Conservation (phyloP, 495 filamentous ascomycete genomes). For the Umbilicaria muhlenbergii region DNA sequence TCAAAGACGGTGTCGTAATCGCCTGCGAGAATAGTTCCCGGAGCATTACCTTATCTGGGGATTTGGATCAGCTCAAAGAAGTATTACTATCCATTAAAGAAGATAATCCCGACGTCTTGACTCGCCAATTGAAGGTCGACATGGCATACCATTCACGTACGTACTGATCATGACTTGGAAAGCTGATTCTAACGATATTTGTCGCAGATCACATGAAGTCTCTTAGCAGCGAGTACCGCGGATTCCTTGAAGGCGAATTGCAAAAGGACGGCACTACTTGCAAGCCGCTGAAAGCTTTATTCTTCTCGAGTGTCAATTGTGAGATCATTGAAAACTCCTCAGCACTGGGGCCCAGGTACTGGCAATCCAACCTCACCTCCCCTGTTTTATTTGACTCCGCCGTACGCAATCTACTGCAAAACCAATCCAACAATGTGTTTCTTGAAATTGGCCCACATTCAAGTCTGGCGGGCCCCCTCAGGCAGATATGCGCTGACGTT, state of each 20-base stretch:
- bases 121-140: constrained; percentile 19
- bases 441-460: constrained; percentile 33
- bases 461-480: constrained; percentile 21
- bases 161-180: constrained; percentile 1
- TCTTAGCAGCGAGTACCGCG: constrained; percentile 10
- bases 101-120: constrained; percentile 10
- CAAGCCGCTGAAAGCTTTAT: constrained; percentile 1
- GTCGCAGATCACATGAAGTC: constrained; percentile 16
- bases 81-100: constrained; percentile 8
- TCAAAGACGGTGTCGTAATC: constrained; percentile 16
- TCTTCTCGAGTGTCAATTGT: constrained; percentile 21
- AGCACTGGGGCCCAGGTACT: constrained; percentile 16
- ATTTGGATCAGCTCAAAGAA: not conserved
- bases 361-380: constrained; percentile 18
- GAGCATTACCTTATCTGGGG: constrained; percentile 34
- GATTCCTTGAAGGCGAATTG: constrained; percentile 11
- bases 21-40: constrained; percentile 35
- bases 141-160: constrained; percentile 34
- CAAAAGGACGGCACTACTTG: not conserved
- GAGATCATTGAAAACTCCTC: constrained; percentile 7
- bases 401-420: constrained; percentile 11
- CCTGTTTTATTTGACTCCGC: constrained; percentile 23
- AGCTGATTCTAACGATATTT: not conserved
- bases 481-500: constrained; percentile 15
- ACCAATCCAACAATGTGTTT: constrained; percentile 19